Percentiles rank a stretch among this genome's conserved stretches.
Evolutionary conservation across 148 eudicot species (phyloP).

Genomic region (Rhododendron vialii): DNA sequence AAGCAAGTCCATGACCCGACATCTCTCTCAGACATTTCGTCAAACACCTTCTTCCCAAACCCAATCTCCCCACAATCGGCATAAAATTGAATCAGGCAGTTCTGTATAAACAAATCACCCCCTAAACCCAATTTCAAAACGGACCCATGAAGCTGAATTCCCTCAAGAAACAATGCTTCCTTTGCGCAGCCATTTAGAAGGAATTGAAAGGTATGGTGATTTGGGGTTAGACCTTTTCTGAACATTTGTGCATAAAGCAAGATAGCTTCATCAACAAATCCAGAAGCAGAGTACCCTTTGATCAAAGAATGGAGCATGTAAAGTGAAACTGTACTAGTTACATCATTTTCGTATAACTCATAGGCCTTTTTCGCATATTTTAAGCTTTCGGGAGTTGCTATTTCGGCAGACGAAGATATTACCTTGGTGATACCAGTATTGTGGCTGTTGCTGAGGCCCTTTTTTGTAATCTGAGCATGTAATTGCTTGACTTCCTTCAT

Average conservation of each 20-base stretch:
- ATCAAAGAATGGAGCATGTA: too few relatives aligned
- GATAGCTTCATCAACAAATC: too few relatives aligned
- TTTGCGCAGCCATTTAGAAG: slow-evolving; percentile 32
- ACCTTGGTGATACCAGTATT: not conserved
- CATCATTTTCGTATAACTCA: too few relatives aligned
- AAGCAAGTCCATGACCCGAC: too few relatives aligned
- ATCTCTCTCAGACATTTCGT: too few relatives aligned
- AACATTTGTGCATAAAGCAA: not conserved
- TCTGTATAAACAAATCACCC: slow-evolving; percentile 27
- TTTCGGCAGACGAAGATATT: slow-evolving; percentile 4
- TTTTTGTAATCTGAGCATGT: slow-evolving; percentile 28
- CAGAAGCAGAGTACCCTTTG: too few relatives aligned
- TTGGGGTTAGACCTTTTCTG: slow-evolving; percentile 18
- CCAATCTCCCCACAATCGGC: slow-evolving; percentile 12
- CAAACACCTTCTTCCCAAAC: too few relatives aligned
- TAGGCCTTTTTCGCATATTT: too few relatives aligned
- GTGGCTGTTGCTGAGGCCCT: slow-evolving; percentile 8
- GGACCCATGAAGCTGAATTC: slow-evolving; percentile 29
- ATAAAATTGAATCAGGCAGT: slow-evolving; percentile 30
- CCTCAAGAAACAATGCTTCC: slow-evolving; percentile 15
- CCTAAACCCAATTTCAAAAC: slow-evolving; percentile 17
- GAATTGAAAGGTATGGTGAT: slow-evolving; percentile 30
- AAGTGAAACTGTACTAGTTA: too few relatives aligned
- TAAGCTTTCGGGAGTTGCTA: too few relatives aligned
- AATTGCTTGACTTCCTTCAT: slow-evolving; percentile 26